Conservation (phyloP, 106 monocot species). For the Dioscorea alata region DNA sequence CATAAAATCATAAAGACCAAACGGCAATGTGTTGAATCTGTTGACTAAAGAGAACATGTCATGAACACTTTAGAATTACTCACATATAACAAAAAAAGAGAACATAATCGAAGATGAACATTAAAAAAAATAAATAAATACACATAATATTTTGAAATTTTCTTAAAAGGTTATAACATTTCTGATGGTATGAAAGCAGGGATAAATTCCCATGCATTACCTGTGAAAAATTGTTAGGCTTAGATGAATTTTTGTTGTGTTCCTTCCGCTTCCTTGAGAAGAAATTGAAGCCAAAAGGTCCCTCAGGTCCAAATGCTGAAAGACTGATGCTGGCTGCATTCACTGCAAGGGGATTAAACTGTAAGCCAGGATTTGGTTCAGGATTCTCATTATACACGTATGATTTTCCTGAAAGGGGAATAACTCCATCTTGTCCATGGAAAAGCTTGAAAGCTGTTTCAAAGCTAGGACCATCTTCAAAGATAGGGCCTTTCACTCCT, state of each 20-base stretch:
- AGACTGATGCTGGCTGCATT: conserved; percentile 88
- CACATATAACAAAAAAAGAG: no score
- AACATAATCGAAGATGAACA: no score
- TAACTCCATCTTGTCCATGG: conserved; percentile 77
- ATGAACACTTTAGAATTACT: no score
- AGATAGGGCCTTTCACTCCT: conserved; percentile 82
- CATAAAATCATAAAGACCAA: no score
- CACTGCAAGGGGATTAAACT: conserved; percentile 75
- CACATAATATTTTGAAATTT: no score
- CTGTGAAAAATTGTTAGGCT: conserved; percentile 27
- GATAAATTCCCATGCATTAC: conserved; percentile 7
- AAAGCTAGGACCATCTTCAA: conserved; percentile 90
- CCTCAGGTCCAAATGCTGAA: conserved; percentile 69
- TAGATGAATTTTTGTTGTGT: conserved; percentile 45
- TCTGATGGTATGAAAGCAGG: no score
- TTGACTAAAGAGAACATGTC: no score
- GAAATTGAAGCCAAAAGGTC: conserved; percentile 70
- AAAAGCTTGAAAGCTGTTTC: conserved; percentile 81
- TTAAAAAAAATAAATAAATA: no score
- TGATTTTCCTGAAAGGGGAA: conserved; percentile 58
- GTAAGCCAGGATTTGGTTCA: conserved; percentile 16
- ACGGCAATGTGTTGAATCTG: no score
- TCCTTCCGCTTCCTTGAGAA: conserved; percentile 66
- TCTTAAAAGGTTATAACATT: no score
- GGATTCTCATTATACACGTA: conserved; percentile 11